Percentiles rank a stretch among this genome's conserved stretches.
phyloP scores from a whole-genome alignment of 2,329 filamentous ascomycete genomes.

The Colletotrichum coccodes region DNA sequence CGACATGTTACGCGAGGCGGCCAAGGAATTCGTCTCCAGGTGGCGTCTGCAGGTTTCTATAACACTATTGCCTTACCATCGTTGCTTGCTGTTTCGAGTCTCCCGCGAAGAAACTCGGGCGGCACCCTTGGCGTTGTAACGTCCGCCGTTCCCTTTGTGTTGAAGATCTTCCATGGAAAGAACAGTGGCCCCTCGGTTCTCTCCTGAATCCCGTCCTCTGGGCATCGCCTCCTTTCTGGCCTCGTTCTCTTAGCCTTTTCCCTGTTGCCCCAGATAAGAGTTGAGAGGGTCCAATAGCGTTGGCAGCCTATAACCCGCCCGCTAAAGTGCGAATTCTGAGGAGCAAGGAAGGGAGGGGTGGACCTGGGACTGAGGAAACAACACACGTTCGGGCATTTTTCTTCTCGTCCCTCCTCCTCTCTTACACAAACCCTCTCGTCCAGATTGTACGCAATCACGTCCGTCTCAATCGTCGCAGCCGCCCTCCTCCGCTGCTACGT shows the following conservation, averaged over 20 bases:
- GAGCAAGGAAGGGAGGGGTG: not conserved
- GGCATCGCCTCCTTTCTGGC: too few relatives aligned
- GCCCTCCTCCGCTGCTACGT: not conserved
- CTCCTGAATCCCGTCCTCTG: not conserved
- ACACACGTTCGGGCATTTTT: conserved; percentile 30
- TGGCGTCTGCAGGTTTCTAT: not conserved
- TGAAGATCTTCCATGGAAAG: not conserved
- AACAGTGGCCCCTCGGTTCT: not conserved
- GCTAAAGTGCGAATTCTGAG: conserved; percentile 5
- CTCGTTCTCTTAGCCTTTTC: not conserved
- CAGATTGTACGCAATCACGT: not conserved
- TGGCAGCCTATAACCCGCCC: conserved; percentile 15
- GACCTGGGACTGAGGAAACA: conserved; percentile 29
- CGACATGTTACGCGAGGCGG: not conserved
- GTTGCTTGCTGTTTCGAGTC: conserved; percentile 3
- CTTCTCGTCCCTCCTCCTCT: not conserved
- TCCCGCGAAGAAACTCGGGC: conserved; percentile 2
- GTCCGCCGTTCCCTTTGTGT: conserved; percentile 11
- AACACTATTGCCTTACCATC: not conserved
- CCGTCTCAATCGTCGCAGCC: not conserved
- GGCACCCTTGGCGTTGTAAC: conserved; percentile 25
- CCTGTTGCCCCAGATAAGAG: not conserved
- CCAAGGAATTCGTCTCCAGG: not conserved
- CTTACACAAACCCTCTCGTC: not conserved
- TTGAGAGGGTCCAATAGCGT: conserved; percentile 1